A percentile compares a stretch with the other conserved stretches of the same genome.
phyloP scores from a whole-genome alignment of 306 rosid species.

The Prunus mume region DNA sequence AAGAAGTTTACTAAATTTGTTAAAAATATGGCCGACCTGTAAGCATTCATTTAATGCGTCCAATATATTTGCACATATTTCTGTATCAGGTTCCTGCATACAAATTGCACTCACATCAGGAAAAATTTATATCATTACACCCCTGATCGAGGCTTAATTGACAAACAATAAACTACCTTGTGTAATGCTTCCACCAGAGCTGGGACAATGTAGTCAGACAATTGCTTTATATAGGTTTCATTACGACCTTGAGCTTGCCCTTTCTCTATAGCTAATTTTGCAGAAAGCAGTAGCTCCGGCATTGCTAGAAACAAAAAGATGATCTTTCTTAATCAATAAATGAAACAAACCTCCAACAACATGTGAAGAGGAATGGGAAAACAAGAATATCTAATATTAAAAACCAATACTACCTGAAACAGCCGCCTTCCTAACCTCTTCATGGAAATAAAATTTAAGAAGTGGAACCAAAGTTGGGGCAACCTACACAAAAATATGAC shows the following conservation, averaged over 20 bases:
- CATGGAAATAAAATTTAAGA: slow-evolving; percentile 93
- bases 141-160: neutral
- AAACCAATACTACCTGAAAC: slow-evolving; percentile 64
- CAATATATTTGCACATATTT: slow-evolving; percentile 92
- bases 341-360: neutral
- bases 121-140: neutral
- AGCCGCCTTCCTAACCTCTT: slow-evolving; percentile 98
- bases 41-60: slow-evolving; percentile 89
- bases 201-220: slow-evolving; percentile 83
- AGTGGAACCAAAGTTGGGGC: slow-evolving; percentile 95
- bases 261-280: slow-evolving; percentile 92
- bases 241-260: slow-evolving; percentile 94
- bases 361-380: slow-evolving; percentile 6
- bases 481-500: slow-evolving; percentile 50
- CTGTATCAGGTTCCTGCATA: slow-evolving; percentile 97
- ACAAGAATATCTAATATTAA: neutral
- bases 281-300: slow-evolving; percentile 95
- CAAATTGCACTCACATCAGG: slow-evolving; percentile 18
- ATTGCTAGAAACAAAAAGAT: slow-evolving; percentile 52
- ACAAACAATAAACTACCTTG: slow-evolving; percentile 43
- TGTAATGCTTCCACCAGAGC: slow-evolving; percentile 97
- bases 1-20: neutral
- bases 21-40: slow-evolving; percentile 55
- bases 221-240: slow-evolving; percentile 73
- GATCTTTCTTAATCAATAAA: neutral